Evolutionary conservation across 768 basidiomycete species (phyloP), one percentile per base, ranked within the genome.

Genomic region (Boletus tylopilopsis): DNA sequence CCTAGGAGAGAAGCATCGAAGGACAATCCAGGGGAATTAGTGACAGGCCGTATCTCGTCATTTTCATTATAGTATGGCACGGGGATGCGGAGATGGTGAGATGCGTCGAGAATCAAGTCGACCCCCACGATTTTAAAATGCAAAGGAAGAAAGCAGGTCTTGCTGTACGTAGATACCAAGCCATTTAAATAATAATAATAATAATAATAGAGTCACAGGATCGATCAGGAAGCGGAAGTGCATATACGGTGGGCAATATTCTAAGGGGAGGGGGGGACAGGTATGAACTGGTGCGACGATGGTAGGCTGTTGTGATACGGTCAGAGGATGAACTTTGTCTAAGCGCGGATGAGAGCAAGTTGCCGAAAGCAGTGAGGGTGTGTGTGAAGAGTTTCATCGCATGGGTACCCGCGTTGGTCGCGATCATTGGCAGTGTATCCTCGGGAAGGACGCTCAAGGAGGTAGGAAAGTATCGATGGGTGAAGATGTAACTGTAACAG

Each of bases 31-130:
- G 62, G 56, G 39, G 37, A 49, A 39, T 45, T 50, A n/a, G 49
- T 47, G 32, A 41, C 49, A 42, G 29, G 12, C 58, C 46, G 43
- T 15, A 45, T 64, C 58, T 58, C 61, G 61, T 64, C 38, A 63
- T 50, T 43, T 44, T 64, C 62, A 61, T 64, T 56, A 53, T 56
- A 38, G 29, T 50, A 37, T 41, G 48, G 46, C 44, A 62, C 50
- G 59, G 59, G 42, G 45, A 34, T 59, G 60, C 57, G 62, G 60
- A 64, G 54, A 63, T 62, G 63, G 59, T 39, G 29, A 49, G 57
- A 63, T 50, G 51, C 15, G 47, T 51, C 46, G 36, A 59, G 57
- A 51, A 60, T 16, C 38, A 47, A 52, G 39, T 34, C 43, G 33
- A 42, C 32, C 29, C 39, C 47, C 34, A 5, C 2, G 45, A 50